Percentiles rank a stretch among this genome's conserved stretches.
Evolutionary conservation across 1,139 yeast species (phyloP).

Genomic region (Chernovozyma aurita): DNA sequence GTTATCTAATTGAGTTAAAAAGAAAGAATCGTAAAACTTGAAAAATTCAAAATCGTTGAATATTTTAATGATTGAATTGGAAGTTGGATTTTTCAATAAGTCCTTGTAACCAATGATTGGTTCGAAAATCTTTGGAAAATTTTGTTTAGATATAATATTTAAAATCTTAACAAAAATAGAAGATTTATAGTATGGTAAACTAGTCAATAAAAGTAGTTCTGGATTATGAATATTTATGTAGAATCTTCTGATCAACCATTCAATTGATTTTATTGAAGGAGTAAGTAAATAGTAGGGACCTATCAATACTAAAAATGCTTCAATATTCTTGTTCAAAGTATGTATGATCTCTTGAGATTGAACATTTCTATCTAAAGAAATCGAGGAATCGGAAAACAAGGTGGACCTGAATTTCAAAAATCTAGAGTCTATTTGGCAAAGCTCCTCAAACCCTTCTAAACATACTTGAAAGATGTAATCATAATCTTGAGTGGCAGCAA

Average conservation of each 20-base stretch:
- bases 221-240: conserved; percentile 79
- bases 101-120: conserved; percentile 72
- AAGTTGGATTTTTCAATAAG: conserved; percentile 59
- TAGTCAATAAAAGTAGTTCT: conserved; percentile 64
- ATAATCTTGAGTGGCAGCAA: conserved; percentile 90
- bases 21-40: conserved; percentile 58
- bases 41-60: conserved; percentile 68
- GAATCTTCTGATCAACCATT: conserved; percentile 93
- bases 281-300: conserved; percentile 72
- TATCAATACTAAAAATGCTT: conserved; percentile 67
- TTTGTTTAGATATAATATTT: conserved; percentile 53
- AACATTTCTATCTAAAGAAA: conserved; percentile 73
- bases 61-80: conserved; percentile 65
- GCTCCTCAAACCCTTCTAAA: conserved; percentile 70
- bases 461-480: conserved; percentile 75
- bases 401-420: conserved; percentile 67
- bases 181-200: conserved; percentile 71
- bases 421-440: conserved; percentile 67
- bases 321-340: conserved; percentile 70
- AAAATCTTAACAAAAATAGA: conserved; percentile 73
- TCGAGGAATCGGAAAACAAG: conserved; percentile 76
- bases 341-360: conserved; percentile 71
- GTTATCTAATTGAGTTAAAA: conserved; percentile 51
- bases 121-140: conserved; percentile 69
- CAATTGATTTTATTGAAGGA: conserved; percentile 79